Conservation (phyloP, 352 stramenopile genomes). For the Lagenidium giganteum region DNA sequence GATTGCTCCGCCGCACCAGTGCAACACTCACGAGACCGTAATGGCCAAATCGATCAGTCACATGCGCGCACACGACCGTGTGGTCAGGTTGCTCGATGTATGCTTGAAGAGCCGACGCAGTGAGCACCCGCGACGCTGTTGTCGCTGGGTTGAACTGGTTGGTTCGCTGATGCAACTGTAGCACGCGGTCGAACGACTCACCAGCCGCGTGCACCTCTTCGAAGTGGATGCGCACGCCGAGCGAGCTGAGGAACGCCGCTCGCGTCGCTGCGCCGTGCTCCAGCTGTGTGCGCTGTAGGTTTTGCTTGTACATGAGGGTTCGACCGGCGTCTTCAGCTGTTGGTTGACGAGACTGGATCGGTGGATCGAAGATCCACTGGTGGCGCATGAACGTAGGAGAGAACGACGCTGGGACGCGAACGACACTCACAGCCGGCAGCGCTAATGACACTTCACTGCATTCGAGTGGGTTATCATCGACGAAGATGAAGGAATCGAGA, state of each 20-base stretch:
- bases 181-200: constrained; percentile 23
- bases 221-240: constrained; percentile 64
- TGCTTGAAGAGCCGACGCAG: constrained; percentile 14
- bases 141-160: constrained; percentile 73
- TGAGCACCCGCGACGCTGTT: constrained; percentile 38
- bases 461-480: constrained; percentile 70
- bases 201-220: constrained; percentile 24
- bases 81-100: constrained; percentile 20
- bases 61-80: constrained; percentile 39
- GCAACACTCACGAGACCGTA: constrained; percentile 60
- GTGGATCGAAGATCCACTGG: constrained; percentile 51
- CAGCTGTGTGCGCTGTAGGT: constrained; percentile 31
- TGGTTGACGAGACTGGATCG: constrained; percentile 3
- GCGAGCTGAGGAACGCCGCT: constrained; percentile 56
- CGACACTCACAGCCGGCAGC: constrained; percentile 42
- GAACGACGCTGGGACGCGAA: constrained; percentile 40
- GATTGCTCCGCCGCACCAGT: constrained; percentile 4
- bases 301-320: constrained; percentile 58
- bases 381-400: constrained; percentile 23
- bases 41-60: constrained; percentile 72
- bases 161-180: constrained; percentile 69
- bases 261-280: constrained; percentile 24
- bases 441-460: constrained; percentile 49
- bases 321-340: constrained; percentile 36
- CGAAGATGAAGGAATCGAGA: constrained; percentile 63